Base-by-base conservation (phyloP, 2,329 filamentous ascomycete genomes). In the Exophiala alcalophila region DNA sequence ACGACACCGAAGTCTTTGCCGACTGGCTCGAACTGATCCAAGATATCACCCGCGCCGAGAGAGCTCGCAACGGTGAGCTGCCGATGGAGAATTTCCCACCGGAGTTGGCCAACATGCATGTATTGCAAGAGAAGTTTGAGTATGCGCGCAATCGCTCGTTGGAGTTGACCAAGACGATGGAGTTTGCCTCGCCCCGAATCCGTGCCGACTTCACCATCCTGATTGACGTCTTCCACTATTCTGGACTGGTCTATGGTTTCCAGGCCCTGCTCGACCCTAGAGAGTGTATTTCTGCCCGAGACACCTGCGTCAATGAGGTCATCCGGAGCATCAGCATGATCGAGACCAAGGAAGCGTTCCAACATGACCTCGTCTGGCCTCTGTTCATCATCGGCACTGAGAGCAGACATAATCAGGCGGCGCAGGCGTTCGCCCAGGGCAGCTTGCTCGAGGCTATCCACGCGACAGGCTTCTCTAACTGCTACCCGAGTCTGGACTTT, bases 321-420 rank as follows among this genome's bases (percentile, higher is more conserved):
- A 37, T 44, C 18, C 14, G 23, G 8, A 25, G 12, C 4, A 47
- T 50, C 34, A 20, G 21, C 31, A 29, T 30, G 5, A 48, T 51
- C n/a, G 19, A 44, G 25, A 40, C 41, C 21, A 35, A 23, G 14
- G 26, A 34, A 9, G 33, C 43, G 21, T 54, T 59, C 24, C 51
- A 53, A 4, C 57, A 60, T 12, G 54, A 60, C 29, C 47, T 60
- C 3, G 54, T 59, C 21, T 60, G 58, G 58, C 58, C 57, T 10
- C 29, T 58, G 1, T 59, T 60, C n/a, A 49, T 59, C 15, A 51
- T 55, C 3, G 57, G 58, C 7, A 54, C 57, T 1, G 56, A 59
- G 34, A 50, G 55, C 12, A 42, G 44, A 16, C 37, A 33, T 4
- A 35, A 48, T 29, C 23, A 11, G 7, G 39, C 26, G 9, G 38